phyloP scores from a whole-genome alignment of 1,139 yeast species.

The Hansenula lynferdii region DNA sequence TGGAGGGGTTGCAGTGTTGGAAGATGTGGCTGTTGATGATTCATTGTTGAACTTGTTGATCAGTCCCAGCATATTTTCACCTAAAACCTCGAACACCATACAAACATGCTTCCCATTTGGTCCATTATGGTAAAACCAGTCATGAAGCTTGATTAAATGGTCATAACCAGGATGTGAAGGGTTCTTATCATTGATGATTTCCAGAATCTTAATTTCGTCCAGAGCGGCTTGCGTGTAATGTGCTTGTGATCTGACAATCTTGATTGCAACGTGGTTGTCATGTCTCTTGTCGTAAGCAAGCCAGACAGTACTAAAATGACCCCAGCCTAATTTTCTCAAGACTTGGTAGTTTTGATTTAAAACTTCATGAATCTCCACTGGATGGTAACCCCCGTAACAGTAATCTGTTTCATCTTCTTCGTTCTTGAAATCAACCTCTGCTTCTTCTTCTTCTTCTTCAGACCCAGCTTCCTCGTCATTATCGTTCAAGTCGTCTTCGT shows the following conservation, averaged over 20 bases:
- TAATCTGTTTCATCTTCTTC: conserved; percentile 77
- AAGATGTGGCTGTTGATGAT: neutral
- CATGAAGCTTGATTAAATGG: conserved; percentile 66
- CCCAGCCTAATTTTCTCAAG: conserved; percentile 86
- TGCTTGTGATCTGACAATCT: conserved; percentile 65
- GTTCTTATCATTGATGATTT: conserved; percentile 40
- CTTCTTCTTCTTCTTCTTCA: neutral
- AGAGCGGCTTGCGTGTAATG: conserved; percentile 82
- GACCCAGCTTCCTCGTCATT: neutral
- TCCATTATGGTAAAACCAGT: conserved; percentile 73
- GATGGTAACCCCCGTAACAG: conserved; percentile 82
- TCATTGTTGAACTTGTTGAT: conserved; percentile 53
- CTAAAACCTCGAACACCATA: conserved; percentile 87
- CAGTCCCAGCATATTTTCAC: conserved; percentile 72
- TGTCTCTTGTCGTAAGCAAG: conserved; percentile 57
- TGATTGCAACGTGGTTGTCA: conserved; percentile 71
- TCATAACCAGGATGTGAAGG: conserved; percentile 67
- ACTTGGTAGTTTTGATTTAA: conserved; percentile 56
- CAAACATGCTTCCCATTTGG: conserved; percentile 81
- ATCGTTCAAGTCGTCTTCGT: neutral
- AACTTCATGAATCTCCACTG: conserved; percentile 71
- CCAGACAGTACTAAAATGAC: conserved; percentile 91
- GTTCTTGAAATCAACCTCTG: conserved; percentile 26
- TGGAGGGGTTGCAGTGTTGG: neutral
- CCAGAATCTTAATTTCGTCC: conserved; percentile 71